Percentiles rank a stretch among this genome's conserved stretches.
Evolutionary conservation across 2,329 filamentous ascomycete genomes (phyloP).

Genomic region (Cytospora chrysosperma): DNA sequence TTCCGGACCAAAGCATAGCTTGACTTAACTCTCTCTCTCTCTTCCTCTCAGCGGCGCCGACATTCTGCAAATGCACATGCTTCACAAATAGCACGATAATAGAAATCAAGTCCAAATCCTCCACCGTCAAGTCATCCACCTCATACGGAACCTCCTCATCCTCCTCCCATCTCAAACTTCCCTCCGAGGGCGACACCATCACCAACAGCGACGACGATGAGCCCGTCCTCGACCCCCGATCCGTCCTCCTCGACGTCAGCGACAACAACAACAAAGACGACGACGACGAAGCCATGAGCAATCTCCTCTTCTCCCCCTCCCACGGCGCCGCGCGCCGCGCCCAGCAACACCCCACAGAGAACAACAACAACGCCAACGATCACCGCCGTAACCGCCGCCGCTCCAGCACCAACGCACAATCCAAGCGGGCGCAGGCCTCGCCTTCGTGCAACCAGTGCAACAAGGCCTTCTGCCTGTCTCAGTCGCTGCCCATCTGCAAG

Average conservation of each 20-base stretch:
- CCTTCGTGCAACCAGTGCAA: slow-evolving; percentile 60
- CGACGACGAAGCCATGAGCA: slow-evolving; percentile 26
- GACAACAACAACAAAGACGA: too few species aligned
- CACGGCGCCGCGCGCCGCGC: background rate
- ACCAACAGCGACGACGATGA: slow-evolving; percentile 10
- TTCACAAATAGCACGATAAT: slow-evolving; percentile 70
- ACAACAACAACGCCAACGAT: background rate
- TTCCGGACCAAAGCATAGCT: background rate
- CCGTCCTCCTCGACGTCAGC: slow-evolving; percentile 28
- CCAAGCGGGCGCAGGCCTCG: slow-evolving; percentile 34
- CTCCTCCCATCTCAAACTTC: slow-evolving; percentile 31
- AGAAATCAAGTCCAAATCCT: slow-evolving; percentile 24
- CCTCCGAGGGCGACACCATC: slow-evolving; percentile 10
- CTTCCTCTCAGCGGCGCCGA: slow-evolving; percentile 50
- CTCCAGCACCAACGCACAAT: slow-evolving; percentile 1
- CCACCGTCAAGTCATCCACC: slow-evolving; percentile 44
- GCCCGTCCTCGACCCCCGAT: slow-evolving; percentile 23
- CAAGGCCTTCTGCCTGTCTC: slow-evolving; percentile 61
- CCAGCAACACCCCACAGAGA: background rate
- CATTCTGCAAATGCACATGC: slow-evolving; percentile 70
- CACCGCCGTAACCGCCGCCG: background rate
- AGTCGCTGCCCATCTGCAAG: slow-evolving; percentile 62
- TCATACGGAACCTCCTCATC: slow-evolving; percentile 35
- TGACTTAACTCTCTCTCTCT: too few species aligned
- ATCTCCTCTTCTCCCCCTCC: slow-evolving; percentile 26